A percentile compares a stretch with the other conserved stretches of the same genome.
Conservation (phyloP, 257 asterid genomes). For the Solanum virginianum region DNA sequence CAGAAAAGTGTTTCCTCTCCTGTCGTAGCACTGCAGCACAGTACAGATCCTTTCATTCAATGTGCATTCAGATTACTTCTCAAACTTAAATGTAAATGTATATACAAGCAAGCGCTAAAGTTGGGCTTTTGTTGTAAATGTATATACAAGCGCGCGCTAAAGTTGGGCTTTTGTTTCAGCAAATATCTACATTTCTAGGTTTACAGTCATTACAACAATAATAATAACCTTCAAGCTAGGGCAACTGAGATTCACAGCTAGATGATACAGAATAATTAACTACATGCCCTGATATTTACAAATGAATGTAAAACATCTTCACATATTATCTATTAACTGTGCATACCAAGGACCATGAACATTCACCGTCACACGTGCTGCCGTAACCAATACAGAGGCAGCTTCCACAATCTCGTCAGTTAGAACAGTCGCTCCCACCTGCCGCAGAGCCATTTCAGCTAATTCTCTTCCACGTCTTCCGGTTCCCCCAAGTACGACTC, state of each 20-base stretch:
- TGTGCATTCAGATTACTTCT: not conserved
- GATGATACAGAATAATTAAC: not conserved
- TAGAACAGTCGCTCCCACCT: conserved; percentile 55
- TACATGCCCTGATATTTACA: not conserved
- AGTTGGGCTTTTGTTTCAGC: not conserved
- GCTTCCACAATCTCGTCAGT: conserved; percentile 40
- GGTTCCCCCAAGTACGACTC: conserved; percentile 53
- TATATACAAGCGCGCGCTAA: not conserved
- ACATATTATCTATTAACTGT: conserved; percentile 19
- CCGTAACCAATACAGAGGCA: conserved; percentile 39
- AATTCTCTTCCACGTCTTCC: conserved; percentile 40
- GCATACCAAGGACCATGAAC: conserved; percentile 85
- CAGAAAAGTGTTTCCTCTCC: not conserved
- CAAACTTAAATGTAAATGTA: not conserved
- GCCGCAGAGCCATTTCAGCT: conserved; percentile 56
- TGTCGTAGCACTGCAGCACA: not conserved
- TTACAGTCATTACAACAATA: not conserved
- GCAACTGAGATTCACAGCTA: not conserved
- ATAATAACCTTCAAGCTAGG: not conserved
- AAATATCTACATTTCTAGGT: not conserved
- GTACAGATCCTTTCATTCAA: not conserved
- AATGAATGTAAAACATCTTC: conserved; percentile 1
- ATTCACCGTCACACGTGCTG: conserved; percentile 44
- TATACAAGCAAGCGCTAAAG: not conserved
- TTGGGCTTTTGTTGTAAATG: not conserved